Base-by-base conservation (phyloP, 2,329 filamentous ascomycete species). In the Xylariaceae sp. region DNA sequence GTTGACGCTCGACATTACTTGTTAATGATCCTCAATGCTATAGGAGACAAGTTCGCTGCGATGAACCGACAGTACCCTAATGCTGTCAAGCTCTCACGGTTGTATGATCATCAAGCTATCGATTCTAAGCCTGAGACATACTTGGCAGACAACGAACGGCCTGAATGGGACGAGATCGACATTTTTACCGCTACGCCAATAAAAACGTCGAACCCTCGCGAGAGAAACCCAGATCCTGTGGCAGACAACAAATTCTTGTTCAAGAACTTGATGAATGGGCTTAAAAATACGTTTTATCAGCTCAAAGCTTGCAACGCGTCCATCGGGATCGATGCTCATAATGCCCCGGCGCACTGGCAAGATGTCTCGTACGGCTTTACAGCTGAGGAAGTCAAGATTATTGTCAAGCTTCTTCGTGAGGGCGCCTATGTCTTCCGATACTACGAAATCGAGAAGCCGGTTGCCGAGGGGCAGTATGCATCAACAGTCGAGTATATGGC, bases 1-100 rank as follows among this genome's bases (percentile, higher is more conserved):
- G 84, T 87, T 43, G 92, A 99, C 70, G 94, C 94, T 29, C 86
- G 95, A 4, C 91, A 97, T 70, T 96, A 96, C 69, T 76, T 99
- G 58, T 90, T 99, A 67, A 94, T 95, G 84, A 97, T 99, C 44
- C 75, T 99, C 54, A 95, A 97, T 71, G 94, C 95, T 7, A 97
- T 99, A 63, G 94, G 89, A 47, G 94, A 99, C 68, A 99, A 99
- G 69, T 97, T 99, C 68, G 91, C 91, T 1, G 86, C 91, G 2
- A 99, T 99, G 94, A 99, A 99, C 68, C 82, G 89, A 54, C 91
- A 97, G 70, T 97, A 95, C 68, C 82, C 86, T 39, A 99, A 99
- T 70, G 91, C 94, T 12, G 88, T 96, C 45, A 99, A 97, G 73
- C 79, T 96, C 4, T 96, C 91, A 9, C 88, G 87, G 65, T 80